These are phyloP conservation scores for Phytophthora lateralis DNA, from an alignment of 352 stramenopile genomes.

Conservation along the genomic window DNA sequence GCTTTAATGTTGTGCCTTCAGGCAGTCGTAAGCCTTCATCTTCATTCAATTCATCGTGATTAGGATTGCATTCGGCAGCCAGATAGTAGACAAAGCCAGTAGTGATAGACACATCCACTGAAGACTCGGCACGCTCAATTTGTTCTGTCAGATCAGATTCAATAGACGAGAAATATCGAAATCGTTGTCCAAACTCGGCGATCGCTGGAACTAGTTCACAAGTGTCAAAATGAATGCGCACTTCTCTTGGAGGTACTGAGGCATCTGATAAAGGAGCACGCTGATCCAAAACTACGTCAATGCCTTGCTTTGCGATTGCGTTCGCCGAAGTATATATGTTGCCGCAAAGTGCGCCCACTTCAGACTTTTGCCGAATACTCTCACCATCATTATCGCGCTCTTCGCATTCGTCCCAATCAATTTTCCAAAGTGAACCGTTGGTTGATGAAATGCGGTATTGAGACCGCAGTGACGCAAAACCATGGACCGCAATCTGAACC, in stretches of 20 bases:
- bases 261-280: constrained; percentile 21
- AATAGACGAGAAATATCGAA: constrained; percentile 55
- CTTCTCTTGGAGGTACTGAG: constrained; percentile 34
- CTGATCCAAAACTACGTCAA: constrained; percentile 59
- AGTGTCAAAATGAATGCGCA: constrained; percentile 65
- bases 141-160: constrained; percentile 46
- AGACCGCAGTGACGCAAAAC: constrained; percentile 55
- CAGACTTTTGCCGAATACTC: constrained; percentile 11
- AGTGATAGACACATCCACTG: constrained; percentile 63
- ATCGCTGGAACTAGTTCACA: constrained; percentile 61
- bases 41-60: constrained; percentile 16
- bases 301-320: constrained; percentile 23
- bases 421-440: constrained; percentile 50
- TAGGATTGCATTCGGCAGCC: constrained; percentile 50
- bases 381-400: constrained; percentile 1
- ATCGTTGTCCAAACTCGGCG: constrained; percentile 49
- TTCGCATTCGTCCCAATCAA: constrained; percentile 40
- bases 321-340: constrained; percentile 26
- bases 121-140: constrained; percentile 25
- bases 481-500: constrained; percentile 42
- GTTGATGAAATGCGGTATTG: constrained; percentile 54
- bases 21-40: constrained; percentile 4
- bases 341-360: constrained; percentile 26
- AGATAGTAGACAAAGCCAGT: constrained; percentile 67
- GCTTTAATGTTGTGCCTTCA: constrained; percentile 38